Evolutionary conservation across 208 protist genomes (phyloP), one percentile per base, ranked within the genome.

Genomic region (Acanthamoeba royreba): DNA sequence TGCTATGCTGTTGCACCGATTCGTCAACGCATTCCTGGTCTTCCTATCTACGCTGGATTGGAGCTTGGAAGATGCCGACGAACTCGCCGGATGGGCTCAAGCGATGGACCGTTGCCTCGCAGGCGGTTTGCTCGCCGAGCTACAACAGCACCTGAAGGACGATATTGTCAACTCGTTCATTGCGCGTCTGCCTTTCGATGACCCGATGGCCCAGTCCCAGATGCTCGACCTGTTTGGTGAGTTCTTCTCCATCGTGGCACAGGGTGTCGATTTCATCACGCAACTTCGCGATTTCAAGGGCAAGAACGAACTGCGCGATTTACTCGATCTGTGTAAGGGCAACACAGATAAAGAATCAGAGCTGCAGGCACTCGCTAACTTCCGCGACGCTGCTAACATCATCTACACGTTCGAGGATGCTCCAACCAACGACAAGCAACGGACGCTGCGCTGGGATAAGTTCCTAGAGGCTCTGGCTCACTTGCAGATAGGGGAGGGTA

Each of bases 311-410:
- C 47, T 90, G 52, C 83, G 47, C 25, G 83, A 45, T n/a, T n/a
- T 90, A 40, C 47, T 90, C 40, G 83, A 90, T 15, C 55, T 90
- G 83, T 90, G 83, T 35, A 90, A 33, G 83, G 66, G 55, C 55
- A 90, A 90, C 52, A 90, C 83, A 15, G 83, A 90, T 28, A 90
- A 90, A 28, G 83, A 90, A 33, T 61, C 55, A 7, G 83, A 90
- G 40, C 33, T 90, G 49, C 47, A 90, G 38, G 83, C 83, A 11
- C 52, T 90, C 35, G 49, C 28, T 28, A 90, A 90, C 40, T 90
- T 90, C 49, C 83, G 83, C 25, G 52, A 90, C 40, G 83, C 83
- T 52, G 47, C 47, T n/a, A 61, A 61, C 31, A 35, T 72, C 35
- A 69, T 90, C 55, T 25, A 61, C 28, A 40, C 47, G 49, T 90